Base-by-base conservation (phyloP, 805 yeast species). In the Barnettozyma vustinii region DNA sequence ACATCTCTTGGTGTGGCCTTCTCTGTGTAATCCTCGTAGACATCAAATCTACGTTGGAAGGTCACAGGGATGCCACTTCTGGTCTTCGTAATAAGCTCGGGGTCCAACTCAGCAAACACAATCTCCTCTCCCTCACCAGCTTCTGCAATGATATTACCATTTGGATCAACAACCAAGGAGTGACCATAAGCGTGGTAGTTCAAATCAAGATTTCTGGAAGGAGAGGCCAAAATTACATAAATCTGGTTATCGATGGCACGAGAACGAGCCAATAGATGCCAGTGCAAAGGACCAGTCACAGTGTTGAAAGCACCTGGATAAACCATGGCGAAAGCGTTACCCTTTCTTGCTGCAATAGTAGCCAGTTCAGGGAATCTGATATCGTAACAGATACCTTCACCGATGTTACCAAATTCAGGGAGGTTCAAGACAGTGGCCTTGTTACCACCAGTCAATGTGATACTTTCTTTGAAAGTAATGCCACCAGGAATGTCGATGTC, bases 401-500 rank as follows among this genome's bases (percentile, higher is more conserved):
- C 98, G 35, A 87, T 80, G 46, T 80, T 79, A 39, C 65, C 65
- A 56, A 84, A 77, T 27, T 47, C 61, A 16, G 59, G 59, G 23
- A 60, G 39, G 23, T 53, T 49, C 32, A 61, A 52, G 7, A 89
- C 84, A 1, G 99, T 89, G 37, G 95, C 84, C 61, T 84, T 83
- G 56, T 77, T 71, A 32, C 99, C 99, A 10, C 89, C 88, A 9
- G 84, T 76, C 52, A 94, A 72, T 2, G 91, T 81, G 41, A 75
- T 74, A 47, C 91, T 83, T 63, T 94, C 99, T 64, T 85, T 81
- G 74, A 94, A 94, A 8, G 91, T 81, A 65, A 94, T 91, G 36
- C 95, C 94, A 49, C 86, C 85, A 5, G 97, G 97, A 50, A 94
- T 90, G 55, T 90, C 96, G 52, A 92, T 87, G 63, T 92, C 98